Percentiles rank a stretch among this genome's conserved stretches.
Evolutionary conservation across 257 asterid species (phyloP).

Genomic region (Schizonepeta tenuifolia): DNA sequence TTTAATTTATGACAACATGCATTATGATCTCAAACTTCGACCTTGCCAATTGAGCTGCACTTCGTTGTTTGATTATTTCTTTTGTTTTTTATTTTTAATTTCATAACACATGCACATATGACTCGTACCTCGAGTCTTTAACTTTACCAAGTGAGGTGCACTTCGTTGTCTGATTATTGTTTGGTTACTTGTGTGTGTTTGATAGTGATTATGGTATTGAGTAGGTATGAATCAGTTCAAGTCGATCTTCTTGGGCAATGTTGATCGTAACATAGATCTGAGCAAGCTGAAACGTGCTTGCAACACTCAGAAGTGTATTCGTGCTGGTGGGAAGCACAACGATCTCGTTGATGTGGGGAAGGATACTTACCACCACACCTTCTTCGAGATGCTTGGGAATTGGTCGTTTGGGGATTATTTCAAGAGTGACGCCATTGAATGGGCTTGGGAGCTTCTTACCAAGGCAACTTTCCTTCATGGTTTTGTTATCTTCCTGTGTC

Average conservation of each 20-base stretch:
- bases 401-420: conserved; percentile 98
- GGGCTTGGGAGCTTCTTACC: conserved; percentile 99
- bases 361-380: conserved; percentile 98
- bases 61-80: too few relatives aligned
- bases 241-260: conserved; percentile 91
- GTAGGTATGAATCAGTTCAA: conserved; percentile 98
- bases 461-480: conserved; percentile 46
- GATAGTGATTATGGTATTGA: conserved; percentile 20
- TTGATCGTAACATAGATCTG: conserved; percentile 80
- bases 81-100: too few relatives aligned
- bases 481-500: not conserved
- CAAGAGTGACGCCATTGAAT: conserved; percentile 79
- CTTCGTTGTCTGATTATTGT: too few relatives aligned
- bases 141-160: too few relatives aligned
- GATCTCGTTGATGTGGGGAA: conserved; percentile 98
- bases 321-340: conserved; percentile 98
- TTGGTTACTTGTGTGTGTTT: conserved; percentile 18
- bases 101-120: too few relatives aligned
- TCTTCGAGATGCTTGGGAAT: conserved; percentile 99
- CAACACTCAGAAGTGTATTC: conserved; percentile 96
- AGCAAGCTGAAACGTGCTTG: conserved; percentile 93
- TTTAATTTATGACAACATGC: too few relatives aligned
- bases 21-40: too few relatives aligned
- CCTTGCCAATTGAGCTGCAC: too few relatives aligned
- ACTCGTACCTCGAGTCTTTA: too few relatives aligned